Base-by-base conservation (phyloP, 257 asterid species). In the Gynochthodes officinalis region DNA sequence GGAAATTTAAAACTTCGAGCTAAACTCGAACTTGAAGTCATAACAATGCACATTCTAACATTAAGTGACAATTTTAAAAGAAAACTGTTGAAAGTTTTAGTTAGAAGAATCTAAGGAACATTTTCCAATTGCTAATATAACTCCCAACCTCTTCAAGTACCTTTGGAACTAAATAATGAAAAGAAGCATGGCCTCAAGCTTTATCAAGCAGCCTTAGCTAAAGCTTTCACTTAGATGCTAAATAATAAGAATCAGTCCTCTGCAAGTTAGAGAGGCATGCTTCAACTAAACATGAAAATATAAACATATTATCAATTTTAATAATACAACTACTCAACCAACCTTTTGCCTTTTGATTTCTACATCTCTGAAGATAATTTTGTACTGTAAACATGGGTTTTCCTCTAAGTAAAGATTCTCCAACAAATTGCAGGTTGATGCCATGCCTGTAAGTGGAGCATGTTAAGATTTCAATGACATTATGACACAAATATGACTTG, bases 291-390 rank as follows among this genome's bases (percentile, higher is more conserved):
- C 40, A 19, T 60, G 5, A 18, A 16, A 28, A 19, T 33, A 62
- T 35, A 35, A 2, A 50, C 1, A 9, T 27, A 60, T 16, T 32
- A 48, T 15, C 12, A 23, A 19, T 12, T 12, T 68, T 35, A 14
- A n/a, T 27, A 32, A 33, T 37, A 25, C 9, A 18, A 55, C 40
- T 33, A 27, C 54, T 69, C 70, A 70, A 68, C 69, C 48, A 67
- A 89, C 97, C 98, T 87, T 82, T 84, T 42, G 77, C 35, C 30
- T 80, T 81, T 32, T 75, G 82, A 73, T 14, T 44, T 76, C 81
- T 81, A 3, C 84, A 40, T 69, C 86, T 80, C 25, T 80, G 86
- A 48, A 91, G 90, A 75, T 69, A 86, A 80, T 89, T 93, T 21
- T 80, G 89, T 71, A 82, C 86, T 0, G 79, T 54, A 57, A 78